Evolutionary conservation across 768 basidiomycete genomes (phyloP).

Genomic region (Lactifluus hygrophoroides): DNA sequence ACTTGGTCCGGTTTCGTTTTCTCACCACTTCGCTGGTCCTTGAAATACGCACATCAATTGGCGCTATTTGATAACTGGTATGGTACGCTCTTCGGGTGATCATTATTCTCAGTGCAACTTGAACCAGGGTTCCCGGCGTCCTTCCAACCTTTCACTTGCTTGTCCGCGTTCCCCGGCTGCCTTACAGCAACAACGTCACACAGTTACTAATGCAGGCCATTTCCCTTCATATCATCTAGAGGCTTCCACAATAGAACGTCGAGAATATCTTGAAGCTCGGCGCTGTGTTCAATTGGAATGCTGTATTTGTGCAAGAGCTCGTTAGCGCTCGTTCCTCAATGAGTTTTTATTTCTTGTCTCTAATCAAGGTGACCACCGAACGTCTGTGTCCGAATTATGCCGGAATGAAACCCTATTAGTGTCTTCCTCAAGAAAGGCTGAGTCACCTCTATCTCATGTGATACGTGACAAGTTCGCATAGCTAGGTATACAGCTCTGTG

Average conservation of each 20-base stretch:
- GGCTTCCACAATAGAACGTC: neutral
- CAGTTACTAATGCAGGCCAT: no score
- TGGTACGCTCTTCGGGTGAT: neutral
- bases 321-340: neutral
- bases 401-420: neutral
- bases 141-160: neutral
- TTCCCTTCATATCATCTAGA: neutral
- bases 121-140: no score
- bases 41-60: neutral
- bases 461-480: neutral
- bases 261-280: neutral
- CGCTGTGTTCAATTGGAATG: neutral
- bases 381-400: neutral
- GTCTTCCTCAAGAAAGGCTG: neutral
- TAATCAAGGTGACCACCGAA: neutral
- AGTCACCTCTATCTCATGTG: neutral
- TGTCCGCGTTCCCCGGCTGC: neutral
- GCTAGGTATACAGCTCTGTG: neutral
- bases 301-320: neutral
- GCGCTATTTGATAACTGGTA: neutral
- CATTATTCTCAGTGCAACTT: no score
- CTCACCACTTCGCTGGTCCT: neutral
- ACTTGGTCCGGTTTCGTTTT: neutral
- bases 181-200: neutral
- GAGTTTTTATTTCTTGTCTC: neutral